Base-by-base conservation (phyloP, 2,329 filamentous ascomycete genomes). In the Colletotrichum nymphaeae region DNA sequence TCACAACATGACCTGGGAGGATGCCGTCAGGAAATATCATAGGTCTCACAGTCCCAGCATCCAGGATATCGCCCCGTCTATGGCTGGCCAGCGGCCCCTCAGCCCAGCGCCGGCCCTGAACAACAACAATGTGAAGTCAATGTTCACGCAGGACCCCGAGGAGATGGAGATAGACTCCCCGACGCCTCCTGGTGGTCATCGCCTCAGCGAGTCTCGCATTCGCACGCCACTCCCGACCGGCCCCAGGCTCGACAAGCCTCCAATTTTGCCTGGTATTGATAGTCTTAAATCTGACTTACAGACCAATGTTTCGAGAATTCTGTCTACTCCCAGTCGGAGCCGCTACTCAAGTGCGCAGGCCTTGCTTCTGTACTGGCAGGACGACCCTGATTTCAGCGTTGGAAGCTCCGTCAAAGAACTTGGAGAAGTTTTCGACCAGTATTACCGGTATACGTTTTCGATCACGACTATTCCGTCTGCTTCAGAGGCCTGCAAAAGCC, bases 1-100 rank as follows among this genome's bases (percentile, higher is more conserved):
- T 78, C 89, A 90, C 75, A 87, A 87, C 75, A 88, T 90, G 88
- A 89, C 87, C 12, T 91, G 89, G 88, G 88, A 90, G 78, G 88
- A 90, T 74, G 87, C 89, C 19, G 83, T 87, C 59, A 83, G 82
- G 77, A 90, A 89, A 76, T 90, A 89, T 68, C 82, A 84, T 80
- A 84, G 86, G 70, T 86, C 87, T 53, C 84, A 87, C 69, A 90
- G 88, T 76, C 87, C 88, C 37, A 81, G 80, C 32, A 82, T 88
- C 59, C 87, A 86, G 72, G 87, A 89, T 28, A 85, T 88, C 57
- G 83, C 85, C 35, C 84, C 86, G 37, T 81, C 82, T 24, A 75
- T 83, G 22, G 78, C 84, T 42, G 80, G 81, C 63, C 86, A 82
- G 70, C 82, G 84, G 42, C 85, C 84, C 19, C 81, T 88, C 73